Base-by-base conservation (phyloP, 2,329 filamentous ascomycete genomes). In the Pseudocercospora musae region DNA sequence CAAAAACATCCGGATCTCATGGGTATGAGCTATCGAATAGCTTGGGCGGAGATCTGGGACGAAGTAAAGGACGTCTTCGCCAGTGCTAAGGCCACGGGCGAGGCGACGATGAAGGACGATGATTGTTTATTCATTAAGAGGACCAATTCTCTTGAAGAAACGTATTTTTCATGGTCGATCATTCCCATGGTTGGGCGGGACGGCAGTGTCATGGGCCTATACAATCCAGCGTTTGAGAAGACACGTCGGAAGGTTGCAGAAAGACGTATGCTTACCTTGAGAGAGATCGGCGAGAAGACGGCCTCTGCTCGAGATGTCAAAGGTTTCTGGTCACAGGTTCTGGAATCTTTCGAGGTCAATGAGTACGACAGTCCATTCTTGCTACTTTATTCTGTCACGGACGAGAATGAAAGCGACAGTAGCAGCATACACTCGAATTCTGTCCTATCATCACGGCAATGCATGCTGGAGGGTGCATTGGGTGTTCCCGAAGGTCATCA, bases 21-120 rank as follows among this genome's bases (percentile, higher is more conserved):
- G 89, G 91, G 91, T 1, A 81, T 84, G 72, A 84, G 81, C 62
- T 93, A 92, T 70, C 78, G 79, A 49, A 68, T 64, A 25, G 87
- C 85, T 0, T 93, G 90, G 89, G 66, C 80, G 0, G 90, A 94
- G 72, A 89, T 94, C 5, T 93, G 89, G 89, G 79, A 85, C 21
- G 85, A 87, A 4, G 82, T 94, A 10, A 82, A 87, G 66, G 86
- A 86, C 1, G 82, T 90, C 0, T 90, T 95, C 66, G 79, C 83
- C 18, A 86, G 80, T 63, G 91, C 90, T 0, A 85, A 83, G 74
- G 76, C 84, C 42, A 89, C 87, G 4, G 91, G 90, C 0, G 87
- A 92, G 76, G 89, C 90, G 0, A 92, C 88, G 0, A 91, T 93
- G 89, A 94, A 92, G 74, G 87, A 93, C 67, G 91, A 95, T 69